Percentiles rank a stretch among this genome's conserved stretches.
These are phyloP conservation scores for Funneliformis caledonium DNA, from an alignment of 371 early-diverging fungal species.

Conservation along the genomic window DNA sequence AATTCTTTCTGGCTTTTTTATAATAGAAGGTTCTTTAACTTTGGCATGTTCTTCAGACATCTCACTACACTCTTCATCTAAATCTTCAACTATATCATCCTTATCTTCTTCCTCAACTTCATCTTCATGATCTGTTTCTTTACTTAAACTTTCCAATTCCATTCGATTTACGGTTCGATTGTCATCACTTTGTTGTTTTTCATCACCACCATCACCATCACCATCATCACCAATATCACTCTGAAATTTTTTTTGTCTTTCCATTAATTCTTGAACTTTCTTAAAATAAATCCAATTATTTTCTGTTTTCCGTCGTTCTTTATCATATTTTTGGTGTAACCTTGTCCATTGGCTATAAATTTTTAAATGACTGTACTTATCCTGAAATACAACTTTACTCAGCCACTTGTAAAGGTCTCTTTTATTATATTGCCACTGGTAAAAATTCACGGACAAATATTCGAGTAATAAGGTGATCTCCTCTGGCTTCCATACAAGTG, in stretches of 20 bases:
- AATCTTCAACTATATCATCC: not conserved
- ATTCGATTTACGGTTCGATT: too few species aligned
- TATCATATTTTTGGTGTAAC: not conserved
- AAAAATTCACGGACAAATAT: not conserved
- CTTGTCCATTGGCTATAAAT: not conserved
- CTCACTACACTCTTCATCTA: not conserved
- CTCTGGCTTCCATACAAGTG: not conserved
- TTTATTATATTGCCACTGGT: not conserved
- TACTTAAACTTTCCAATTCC: too few species aligned
- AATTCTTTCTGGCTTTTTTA: too few species aligned
- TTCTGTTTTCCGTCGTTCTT: not conserved
- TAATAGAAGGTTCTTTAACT: not conserved
- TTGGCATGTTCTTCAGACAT: not conserved
- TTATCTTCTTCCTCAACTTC: not conserved
- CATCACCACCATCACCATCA: not conserved
- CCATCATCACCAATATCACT: not conserved
- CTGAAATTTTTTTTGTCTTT: not conserved
- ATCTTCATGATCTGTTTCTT: not conserved
- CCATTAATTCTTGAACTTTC: not conserved
- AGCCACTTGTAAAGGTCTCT: not conserved
- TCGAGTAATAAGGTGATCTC: not conserved
- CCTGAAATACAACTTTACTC: not conserved
- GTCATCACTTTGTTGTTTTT: not conserved
- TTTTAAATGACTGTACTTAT: not conserved
- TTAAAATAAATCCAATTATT: not conserved